Percentiles rank a stretch among this genome's conserved stretches.
Conservation (phyloP, 306 rosid genomes). For the Fagus sylvatica region DNA sequence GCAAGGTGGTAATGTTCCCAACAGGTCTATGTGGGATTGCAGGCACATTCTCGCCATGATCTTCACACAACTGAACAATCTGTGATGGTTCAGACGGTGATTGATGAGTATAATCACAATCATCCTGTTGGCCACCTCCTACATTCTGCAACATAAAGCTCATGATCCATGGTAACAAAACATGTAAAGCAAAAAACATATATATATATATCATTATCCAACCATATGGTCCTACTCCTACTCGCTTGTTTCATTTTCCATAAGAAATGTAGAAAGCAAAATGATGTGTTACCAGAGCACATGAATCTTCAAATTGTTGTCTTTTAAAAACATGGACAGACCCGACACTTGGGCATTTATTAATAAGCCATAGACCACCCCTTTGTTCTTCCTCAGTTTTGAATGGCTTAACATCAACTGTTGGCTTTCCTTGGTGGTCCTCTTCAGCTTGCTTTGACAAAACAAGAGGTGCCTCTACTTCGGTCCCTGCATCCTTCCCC, state of each 20-base stretch:
- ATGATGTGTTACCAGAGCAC: slow-evolving; percentile 41
- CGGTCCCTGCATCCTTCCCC: slow-evolving; percentile 9
- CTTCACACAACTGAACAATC: slow-evolving; percentile 30
- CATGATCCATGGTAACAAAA: slow-evolving; percentile 3
- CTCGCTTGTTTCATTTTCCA: background rate
- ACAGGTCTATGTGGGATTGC: slow-evolving; percentile 32
- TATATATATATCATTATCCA: background rate
- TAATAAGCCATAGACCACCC: slow-evolving; percentile 27
- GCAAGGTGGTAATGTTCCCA: slow-evolving; percentile 27
- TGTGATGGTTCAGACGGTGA: slow-evolving; percentile 33
- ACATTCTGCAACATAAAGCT: slow-evolving; percentile 33
- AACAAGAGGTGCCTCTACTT: slow-evolving; percentile 1
- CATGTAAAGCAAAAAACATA: background rate
- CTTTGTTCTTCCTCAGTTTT: slow-evolving; percentile 28
- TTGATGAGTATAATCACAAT: slow-evolving; percentile 25
- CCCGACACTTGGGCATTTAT: slow-evolving; percentile 27
- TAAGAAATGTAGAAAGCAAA: slow-evolving; percentile 1
- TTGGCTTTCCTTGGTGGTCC: slow-evolving; percentile 19
- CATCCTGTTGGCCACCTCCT: slow-evolving; percentile 24
- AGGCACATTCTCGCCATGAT: slow-evolving; percentile 24
- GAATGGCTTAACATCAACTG: slow-evolving; percentile 17
- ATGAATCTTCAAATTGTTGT: slow-evolving; percentile 36
- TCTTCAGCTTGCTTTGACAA: slow-evolving; percentile 6
- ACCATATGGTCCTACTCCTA: background rate
- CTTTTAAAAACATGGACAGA: slow-evolving; percentile 16